phyloP scores from a whole-genome alignment of 129 eudicot species.

The Ambrosia trifida region DNA sequence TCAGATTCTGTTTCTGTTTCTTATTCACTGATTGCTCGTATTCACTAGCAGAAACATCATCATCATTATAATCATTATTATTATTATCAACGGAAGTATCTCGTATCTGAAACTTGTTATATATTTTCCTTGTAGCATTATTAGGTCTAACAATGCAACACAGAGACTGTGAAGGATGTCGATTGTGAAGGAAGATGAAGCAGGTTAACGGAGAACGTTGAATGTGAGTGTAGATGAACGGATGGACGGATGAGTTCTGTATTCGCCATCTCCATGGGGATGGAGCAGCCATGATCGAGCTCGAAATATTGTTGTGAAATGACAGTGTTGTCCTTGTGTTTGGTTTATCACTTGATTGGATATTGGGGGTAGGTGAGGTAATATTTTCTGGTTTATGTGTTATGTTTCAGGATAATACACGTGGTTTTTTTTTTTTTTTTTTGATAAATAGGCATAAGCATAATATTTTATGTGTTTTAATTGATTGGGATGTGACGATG shows the following conservation, averaged over 20 bases:
- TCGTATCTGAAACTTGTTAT: constrained; percentile 19
- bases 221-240: constrained; percentile 21
- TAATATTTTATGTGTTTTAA: too few species aligned
- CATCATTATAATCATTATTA: too few species aligned
- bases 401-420: not conserved
- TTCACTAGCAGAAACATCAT: constrained; percentile 13
- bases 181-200: constrained; percentile 25
- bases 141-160: constrained; percentile 26
- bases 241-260: constrained; percentile 29
- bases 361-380: not conserved
- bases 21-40: constrained; percentile 2
- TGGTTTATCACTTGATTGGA: not conserved
- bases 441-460: too few species aligned
- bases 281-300: constrained; percentile 22
- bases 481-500: too few species aligned
- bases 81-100: constrained; percentile 23
- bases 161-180: constrained; percentile 21
- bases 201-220: constrained; percentile 21
- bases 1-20: constrained; percentile 28
- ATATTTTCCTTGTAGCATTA: constrained; percentile 31
- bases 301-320: not conserved
- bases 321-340: not conserved
- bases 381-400: not conserved
- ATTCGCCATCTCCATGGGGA: constrained; percentile 43
- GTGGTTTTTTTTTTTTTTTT: too few species aligned